These are phyloP conservation scores for Spiromastix sp. DNA, from an alignment of 2,329 filamentous ascomycete genomes.

Conservation along the genomic window DNA sequence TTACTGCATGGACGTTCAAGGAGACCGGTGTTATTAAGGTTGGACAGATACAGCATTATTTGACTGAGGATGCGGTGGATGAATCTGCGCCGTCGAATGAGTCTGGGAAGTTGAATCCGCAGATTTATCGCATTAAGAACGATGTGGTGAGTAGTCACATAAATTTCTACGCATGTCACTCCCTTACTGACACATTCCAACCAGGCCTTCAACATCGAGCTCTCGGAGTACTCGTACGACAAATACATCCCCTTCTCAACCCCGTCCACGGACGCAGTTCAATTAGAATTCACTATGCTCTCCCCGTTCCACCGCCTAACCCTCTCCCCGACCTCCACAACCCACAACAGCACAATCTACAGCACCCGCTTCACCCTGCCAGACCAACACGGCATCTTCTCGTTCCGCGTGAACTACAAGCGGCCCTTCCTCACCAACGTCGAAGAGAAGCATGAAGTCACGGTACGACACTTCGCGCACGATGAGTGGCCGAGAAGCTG, in stretches of 20 bases:
- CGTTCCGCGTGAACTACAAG: conserved; percentile 96
- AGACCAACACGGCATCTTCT: conserved; percentile 98
- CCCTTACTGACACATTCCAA: conserved; percentile 18
- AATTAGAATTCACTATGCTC: conserved; percentile 98
- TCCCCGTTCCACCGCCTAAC: conserved; percentile 89
- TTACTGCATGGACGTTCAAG: conserved; percentile 94
- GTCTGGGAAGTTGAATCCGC: conserved; percentile 54
- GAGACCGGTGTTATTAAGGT: conserved; percentile 84
- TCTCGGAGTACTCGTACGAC: conserved; percentile 74
- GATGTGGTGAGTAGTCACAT: conserved; percentile 65
- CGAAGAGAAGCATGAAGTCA: conserved; percentile 91
- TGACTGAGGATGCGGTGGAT: conserved; percentile 42
- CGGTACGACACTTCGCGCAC: conserved; percentile 92
- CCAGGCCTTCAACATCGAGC: conserved; percentile 73
- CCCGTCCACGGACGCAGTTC: conserved; percentile 60
- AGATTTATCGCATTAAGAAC: conserved; percentile 91
- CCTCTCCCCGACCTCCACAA: conserved; percentile 49
- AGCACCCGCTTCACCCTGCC: conserved; percentile 68
- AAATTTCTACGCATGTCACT: conserved; percentile 1
- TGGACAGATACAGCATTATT: conserved; percentile 69
- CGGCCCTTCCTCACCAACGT: conserved; percentile 80
- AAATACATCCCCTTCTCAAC: conserved; percentile 65
- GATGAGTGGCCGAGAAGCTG: conserved; percentile 92
- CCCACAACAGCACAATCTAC: conserved; percentile 62
- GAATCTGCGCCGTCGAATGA: conserved; percentile 38